These are phyloP conservation scores for Gloeophyllum trabeum DNA, from an alignment of 768 basidiomycete species.

Conservation along the genomic window DNA sequence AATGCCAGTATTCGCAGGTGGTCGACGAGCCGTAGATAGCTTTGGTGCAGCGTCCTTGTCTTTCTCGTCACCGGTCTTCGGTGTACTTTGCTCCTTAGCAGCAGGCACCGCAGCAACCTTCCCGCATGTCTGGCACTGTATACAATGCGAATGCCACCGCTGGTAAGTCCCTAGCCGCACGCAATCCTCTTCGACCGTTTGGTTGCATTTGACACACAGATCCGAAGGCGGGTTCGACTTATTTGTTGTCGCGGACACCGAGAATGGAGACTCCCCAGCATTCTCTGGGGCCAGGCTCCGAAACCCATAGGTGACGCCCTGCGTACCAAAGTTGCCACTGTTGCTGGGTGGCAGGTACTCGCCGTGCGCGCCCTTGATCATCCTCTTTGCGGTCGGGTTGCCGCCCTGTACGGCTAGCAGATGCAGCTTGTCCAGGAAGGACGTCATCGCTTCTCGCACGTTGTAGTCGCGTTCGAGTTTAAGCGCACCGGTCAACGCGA, in stretches of 20 bases:
- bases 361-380: slow-evolving; percentile 67
- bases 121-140: slow-evolving; percentile 78
- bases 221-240: slow-evolving; percentile 73
- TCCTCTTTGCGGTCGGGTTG: slow-evolving; percentile 64
- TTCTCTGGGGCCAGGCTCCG: slow-evolving; percentile 84
- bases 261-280: slow-evolving; percentile 81
- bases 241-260: slow-evolving; percentile 28
- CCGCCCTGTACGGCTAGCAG: slow-evolving; percentile 80
- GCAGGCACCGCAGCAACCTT: slow-evolving; percentile 57
- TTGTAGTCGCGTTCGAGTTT: slow-evolving; percentile 90
- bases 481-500: slow-evolving; percentile 90
- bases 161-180: slow-evolving; percentile 92
- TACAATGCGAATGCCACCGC: slow-evolving; percentile 91
- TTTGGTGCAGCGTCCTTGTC: slow-evolving; percentile 39
- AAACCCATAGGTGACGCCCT: slow-evolving; percentile 87
- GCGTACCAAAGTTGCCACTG: slow-evolving; percentile 62
- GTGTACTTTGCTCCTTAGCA: slow-evolving; percentile 43
- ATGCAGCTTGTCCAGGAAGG: slow-evolving; percentile 89
- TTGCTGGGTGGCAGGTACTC: slow-evolving; percentile 31
- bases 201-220: slow-evolving; percentile 78
- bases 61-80: slow-evolving; percentile 34
- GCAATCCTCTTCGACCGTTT: slow-evolving; percentile 96
- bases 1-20: slow-evolving; percentile 68
- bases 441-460: slow-evolving; percentile 72
- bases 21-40: slow-evolving; percentile 52